A percentile compares a stretch with the other conserved stretches of the same genome.
These are phyloP conservation scores for Yamadazyma paraphyllophila DNA, from an alignment of 805 yeast genomes.

Conservation along the genomic window DNA sequence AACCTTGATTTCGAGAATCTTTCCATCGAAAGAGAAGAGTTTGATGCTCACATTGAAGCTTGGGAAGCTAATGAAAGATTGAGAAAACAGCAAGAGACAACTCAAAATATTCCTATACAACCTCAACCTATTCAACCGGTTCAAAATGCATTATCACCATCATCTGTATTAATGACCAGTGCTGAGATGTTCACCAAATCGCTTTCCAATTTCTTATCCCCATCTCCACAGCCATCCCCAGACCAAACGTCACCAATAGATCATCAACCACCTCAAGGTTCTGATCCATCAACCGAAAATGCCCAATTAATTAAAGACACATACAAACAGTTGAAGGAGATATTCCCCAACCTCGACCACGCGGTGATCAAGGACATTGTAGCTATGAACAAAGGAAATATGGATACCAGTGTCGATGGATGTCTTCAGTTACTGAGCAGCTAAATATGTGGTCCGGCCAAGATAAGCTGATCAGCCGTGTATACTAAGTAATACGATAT, in stretches of 20 bases:
- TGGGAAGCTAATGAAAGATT: constrained; percentile 40
- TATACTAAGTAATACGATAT: not conserved
- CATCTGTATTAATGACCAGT: constrained; percentile 39
- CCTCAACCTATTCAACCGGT: constrained; percentile 16
- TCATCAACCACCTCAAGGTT: constrained; percentile 4
- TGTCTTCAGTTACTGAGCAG: constrained; percentile 29
- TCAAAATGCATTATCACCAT: constrained; percentile 29
- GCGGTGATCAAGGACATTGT: constrained; percentile 71
- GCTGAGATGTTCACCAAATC: constrained; percentile 54
- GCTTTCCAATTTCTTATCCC: constrained; percentile 39
- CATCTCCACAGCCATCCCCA: constrained; percentile 30
- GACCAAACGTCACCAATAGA: not conserved
- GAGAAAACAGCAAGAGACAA: constrained; percentile 9
- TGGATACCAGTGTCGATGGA: constrained; percentile 74
- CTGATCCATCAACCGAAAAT: not conserved
- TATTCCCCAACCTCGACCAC: constrained; percentile 74
- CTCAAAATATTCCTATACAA: constrained; percentile 10
- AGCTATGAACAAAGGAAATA: constrained; percentile 58
- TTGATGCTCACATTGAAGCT: constrained; percentile 52
- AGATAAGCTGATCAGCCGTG: not conserved
- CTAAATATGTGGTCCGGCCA: too few species aligned
- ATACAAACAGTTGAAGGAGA: constrained; percentile 51
- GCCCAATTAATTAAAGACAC: constrained; percentile 20
- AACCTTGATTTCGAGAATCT: constrained; percentile 56
- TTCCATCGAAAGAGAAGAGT: constrained; percentile 61